Percentiles rank a stretch among this genome's conserved stretches.
Conservation (phyloP, 2,329 filamentous ascomycete genomes). For the Aspergillus neoniger region DNA sequence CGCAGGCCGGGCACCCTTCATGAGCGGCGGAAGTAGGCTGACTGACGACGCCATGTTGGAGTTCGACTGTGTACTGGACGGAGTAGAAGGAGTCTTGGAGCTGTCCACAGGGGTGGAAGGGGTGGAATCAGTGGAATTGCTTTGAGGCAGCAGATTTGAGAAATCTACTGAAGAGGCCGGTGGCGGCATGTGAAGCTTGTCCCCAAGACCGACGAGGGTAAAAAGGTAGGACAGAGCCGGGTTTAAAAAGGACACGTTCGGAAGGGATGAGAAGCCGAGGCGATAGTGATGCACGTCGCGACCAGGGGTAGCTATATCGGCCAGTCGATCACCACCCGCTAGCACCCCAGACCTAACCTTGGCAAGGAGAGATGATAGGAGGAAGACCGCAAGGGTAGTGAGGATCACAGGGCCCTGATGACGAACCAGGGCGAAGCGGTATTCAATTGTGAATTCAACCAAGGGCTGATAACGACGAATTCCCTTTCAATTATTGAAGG, state of each 20-base stretch:
- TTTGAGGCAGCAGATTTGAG: constrained; percentile 68
- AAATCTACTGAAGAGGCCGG: constrained; percentile 73
- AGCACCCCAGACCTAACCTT: constrained; percentile 18
- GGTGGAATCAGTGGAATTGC: constrained; percentile 32
- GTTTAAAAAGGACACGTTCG: constrained; percentile 14
- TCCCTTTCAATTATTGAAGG: constrained; percentile 14
- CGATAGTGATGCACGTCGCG: constrained; percentile 23
- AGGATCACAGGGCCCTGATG: constrained; percentile 14
- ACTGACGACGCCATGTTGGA: constrained; percentile 47
- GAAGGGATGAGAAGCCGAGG: constrained; percentile 25
- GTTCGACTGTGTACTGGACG: constrained; percentile 30
- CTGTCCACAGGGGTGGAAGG: constrained; percentile 27
- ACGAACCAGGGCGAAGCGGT: background rate
- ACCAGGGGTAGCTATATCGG: constrained; percentile 29
- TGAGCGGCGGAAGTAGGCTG: constrained; percentile 47
- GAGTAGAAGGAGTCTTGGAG: constrained; percentile 31
- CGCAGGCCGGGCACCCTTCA: constrained; percentile 54
- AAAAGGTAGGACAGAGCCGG: constrained; percentile 21
- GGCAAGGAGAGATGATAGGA: constrained; percentile 15
- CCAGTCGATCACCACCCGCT: constrained; percentile 33
- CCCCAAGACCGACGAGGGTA: constrained; percentile 19
- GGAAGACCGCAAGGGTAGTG: constrained; percentile 18
- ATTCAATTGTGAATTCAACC: background rate
- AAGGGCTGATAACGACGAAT: background rate
- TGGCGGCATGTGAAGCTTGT: constrained; percentile 68